A percentile compares a stretch with the other conserved stretches of the same genome.
phyloP scores from a whole-genome alignment of 2,329 filamentous ascomycete genomes.

The Cladosporium cucumerinum region DNA sequence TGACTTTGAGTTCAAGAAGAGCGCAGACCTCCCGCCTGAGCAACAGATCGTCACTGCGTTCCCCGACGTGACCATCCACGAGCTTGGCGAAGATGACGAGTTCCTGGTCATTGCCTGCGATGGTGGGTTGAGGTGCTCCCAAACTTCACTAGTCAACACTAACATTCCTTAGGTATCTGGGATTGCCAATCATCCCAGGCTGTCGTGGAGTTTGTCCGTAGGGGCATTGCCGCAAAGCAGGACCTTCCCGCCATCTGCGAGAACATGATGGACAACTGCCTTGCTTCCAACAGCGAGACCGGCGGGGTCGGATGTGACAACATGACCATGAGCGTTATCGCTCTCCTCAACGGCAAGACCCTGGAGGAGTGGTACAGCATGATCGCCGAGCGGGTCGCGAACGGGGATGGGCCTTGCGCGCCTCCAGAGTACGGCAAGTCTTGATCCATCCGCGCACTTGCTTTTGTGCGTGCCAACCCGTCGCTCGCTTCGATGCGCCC shows the following conservation, averaged over 20 bases:
- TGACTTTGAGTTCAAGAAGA: constrained; percentile 99
- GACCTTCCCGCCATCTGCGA: constrained; percentile 93
- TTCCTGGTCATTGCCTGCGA: constrained; percentile 92
- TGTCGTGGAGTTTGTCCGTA: constrained; percentile 92
- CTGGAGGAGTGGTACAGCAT: constrained; percentile 99
- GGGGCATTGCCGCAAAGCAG: constrained; percentile 95
- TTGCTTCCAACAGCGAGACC: constrained; percentile 96
- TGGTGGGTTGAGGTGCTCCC: constrained; percentile 54
- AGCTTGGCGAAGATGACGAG: constrained; percentile 88
- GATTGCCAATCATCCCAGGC: constrained; percentile 98
- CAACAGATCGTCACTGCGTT: constrained; percentile 97
- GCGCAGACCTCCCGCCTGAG: constrained; percentile 92
- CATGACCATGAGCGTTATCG: constrained; percentile 96
- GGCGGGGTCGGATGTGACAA: constrained; percentile 98
- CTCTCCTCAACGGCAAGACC: constrained; percentile 82
- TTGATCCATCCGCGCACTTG: constrained; percentile 34
- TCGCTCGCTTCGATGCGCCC: constrained; percentile 17
- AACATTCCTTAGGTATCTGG: constrained; percentile 75
- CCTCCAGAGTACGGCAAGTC: constrained; percentile 98
- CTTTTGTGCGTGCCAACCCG: constrained; percentile 16
- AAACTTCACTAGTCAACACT: constrained; percentile 11
- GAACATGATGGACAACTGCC: constrained; percentile 99
- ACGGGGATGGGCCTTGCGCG: constrained; percentile 95
- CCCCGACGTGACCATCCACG: constrained; percentile 89
- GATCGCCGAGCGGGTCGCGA: constrained; percentile 88